Conservation (phyloP, 106 monocot genomes). For the Platanthera guangdongensis region DNA sequence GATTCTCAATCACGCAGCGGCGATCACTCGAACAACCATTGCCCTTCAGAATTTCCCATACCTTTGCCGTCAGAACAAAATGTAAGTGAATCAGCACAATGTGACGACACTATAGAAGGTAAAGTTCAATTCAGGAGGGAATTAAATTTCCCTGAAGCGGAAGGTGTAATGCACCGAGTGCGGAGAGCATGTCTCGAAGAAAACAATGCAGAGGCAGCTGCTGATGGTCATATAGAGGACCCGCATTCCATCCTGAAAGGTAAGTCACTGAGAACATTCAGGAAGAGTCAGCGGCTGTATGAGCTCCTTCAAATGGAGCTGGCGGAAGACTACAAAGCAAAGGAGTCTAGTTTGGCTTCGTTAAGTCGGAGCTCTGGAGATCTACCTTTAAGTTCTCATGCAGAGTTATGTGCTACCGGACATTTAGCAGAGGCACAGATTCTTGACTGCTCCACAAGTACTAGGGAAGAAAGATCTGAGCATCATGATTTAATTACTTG, state of each 20-base stretch:
- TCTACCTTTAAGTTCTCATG: not conserved
- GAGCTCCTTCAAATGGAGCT: constrained; percentile 92
- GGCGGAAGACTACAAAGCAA: constrained; percentile 35
- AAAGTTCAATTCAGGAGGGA: constrained; percentile 7
- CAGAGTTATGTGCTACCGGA: not conserved
- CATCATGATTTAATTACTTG: constrained; percentile 15
- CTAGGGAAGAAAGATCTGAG: constrained; percentile 16
- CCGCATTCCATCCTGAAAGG: not conserved
- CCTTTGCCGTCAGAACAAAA: not conserved
- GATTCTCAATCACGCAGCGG: constrained; percentile 8
- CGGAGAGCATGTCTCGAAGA: not conserved
- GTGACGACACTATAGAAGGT: constrained; percentile 9
- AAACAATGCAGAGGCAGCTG: not conserved
- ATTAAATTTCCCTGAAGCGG: not conserved
- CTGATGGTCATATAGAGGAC: not conserved
- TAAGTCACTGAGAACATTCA: constrained; percentile 13
- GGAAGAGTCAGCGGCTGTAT: constrained; percentile 68
- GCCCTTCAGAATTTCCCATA: constrained; percentile 4
- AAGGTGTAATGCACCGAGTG: constrained; percentile 5
- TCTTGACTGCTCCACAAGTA: constrained; percentile 22
- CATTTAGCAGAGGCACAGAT: constrained; percentile 6
- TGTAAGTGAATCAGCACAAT: not conserved
- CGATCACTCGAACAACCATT: constrained; percentile 11
- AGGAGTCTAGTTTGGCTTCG: constrained; percentile 8
- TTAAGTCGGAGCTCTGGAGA: constrained; percentile 13